These are phyloP conservation scores for Talaromyces adpressus DNA, from an alignment of 495 filamentous ascomycete genomes.

Conservation along the genomic window DNA sequence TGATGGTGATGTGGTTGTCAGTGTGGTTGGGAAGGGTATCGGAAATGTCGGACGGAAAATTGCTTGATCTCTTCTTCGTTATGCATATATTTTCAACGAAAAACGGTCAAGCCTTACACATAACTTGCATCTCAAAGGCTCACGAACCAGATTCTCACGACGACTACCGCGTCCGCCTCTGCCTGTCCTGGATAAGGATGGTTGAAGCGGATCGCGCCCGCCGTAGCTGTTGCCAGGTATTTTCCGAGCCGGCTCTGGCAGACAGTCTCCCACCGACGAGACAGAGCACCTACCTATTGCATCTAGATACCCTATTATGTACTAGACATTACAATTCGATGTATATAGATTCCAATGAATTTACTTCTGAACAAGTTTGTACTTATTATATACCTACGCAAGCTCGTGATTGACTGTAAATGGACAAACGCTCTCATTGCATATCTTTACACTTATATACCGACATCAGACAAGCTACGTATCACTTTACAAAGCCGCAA, in stretches of 20 bases:
- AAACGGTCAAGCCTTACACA: not conserved
- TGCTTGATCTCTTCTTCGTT: constrained; percentile 45
- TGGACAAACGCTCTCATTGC: not conserved
- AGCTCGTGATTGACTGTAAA: not conserved
- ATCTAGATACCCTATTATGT: not conserved
- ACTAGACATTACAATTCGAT: not conserved
- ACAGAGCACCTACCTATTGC: not conserved
- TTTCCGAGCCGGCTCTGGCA: not conserved
- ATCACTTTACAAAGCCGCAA: constrained; percentile 5
- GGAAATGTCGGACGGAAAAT: constrained; percentile 95
- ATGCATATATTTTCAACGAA: not conserved
- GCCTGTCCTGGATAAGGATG: not conserved
- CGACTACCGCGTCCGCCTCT: not conserved
- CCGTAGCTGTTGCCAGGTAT: not conserved
- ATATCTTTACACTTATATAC: not conserved
- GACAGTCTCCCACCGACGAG: not conserved
- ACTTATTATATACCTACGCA: too few relatives aligned
- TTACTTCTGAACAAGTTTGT: not conserved
- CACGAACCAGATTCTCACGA: not conserved
- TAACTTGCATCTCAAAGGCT: not conserved
- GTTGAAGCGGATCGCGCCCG: not conserved
- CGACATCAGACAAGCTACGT: not conserved
- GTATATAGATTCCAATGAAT: not conserved
- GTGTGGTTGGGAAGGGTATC: constrained; percentile 87
- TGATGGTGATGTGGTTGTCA: constrained; percentile 69